Percentiles rank a stretch among this genome's conserved stretches.
phyloP scores from a whole-genome alignment of 306 rosid species.

The Quercus mongolica region DNA sequence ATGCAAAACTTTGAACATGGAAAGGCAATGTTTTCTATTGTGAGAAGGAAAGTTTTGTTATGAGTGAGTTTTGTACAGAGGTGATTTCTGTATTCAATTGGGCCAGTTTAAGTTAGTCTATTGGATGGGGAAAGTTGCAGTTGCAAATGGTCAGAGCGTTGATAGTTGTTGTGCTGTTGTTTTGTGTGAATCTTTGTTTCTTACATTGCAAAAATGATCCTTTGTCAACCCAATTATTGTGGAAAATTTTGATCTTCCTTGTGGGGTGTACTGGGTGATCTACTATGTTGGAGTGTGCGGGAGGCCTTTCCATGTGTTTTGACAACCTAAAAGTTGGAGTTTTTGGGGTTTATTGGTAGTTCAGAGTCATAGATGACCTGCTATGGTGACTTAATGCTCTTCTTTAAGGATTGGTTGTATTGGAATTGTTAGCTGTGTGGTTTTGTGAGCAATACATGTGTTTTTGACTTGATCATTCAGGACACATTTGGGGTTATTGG shows the following conservation, averaged over 20 bases:
- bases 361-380: background rate
- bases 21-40: background rate
- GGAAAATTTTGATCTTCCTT: constrained; percentile 10
- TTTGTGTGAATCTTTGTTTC: constrained; percentile 12
- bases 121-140: constrained; percentile 19
- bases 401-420: constrained; percentile 11
- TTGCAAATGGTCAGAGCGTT: constrained; percentile 7
- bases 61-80: background rate
- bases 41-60: background rate
- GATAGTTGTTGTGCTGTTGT: constrained; percentile 18
- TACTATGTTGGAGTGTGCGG: background rate
- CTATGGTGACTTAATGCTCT: constrained; percentile 1
- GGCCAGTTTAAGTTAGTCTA: background rate
- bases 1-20: constrained; percentile 5
- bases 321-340: background rate
- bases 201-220: background rate
- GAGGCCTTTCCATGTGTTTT: constrained; percentile 13
- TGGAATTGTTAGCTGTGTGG: background rate
- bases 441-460: background rate
- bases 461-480: background rate
- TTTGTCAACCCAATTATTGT: constrained; percentile 12
- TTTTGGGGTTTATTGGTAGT: background rate
- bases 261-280: constrained; percentile 7
- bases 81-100: background rate
- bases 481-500: background rate